These are phyloP conservation scores for Tylopilus felleus DNA, from an alignment of 768 basidiomycete genomes.

Conservation along the genomic window DNA sequence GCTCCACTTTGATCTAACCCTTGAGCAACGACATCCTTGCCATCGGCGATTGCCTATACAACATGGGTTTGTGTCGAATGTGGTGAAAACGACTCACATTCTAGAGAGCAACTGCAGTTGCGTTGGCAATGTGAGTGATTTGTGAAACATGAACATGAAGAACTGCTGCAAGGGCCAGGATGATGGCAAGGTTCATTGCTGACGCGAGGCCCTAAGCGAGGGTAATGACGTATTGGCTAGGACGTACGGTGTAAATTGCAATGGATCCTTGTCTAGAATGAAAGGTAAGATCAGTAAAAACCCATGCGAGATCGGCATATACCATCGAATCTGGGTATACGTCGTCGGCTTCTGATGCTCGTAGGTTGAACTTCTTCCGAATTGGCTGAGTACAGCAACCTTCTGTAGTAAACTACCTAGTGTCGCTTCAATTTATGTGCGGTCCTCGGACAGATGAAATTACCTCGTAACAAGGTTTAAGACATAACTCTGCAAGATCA, in stretches of 20 bases:
- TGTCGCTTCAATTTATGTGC: slow-evolving; percentile 2
- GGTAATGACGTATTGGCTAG: background rate
- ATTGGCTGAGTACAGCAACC: slow-evolving; percentile 5
- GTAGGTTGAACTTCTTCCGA: background rate
- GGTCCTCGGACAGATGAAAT: background rate
- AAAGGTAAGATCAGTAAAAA: slow-evolving; percentile 6
- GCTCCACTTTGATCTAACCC: slow-evolving; percentile 18
- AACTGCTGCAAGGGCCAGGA: slow-evolving; percentile 48
- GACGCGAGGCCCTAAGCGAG: slow-evolving; percentile 1
- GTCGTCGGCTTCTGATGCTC: slow-evolving; percentile 8
- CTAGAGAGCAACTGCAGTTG: slow-evolving; percentile 48
- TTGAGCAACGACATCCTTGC: slow-evolving; percentile 54
- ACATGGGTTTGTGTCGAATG: background rate
- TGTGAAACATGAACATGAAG: slow-evolving; percentile 47
- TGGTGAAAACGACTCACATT: slow-evolving; percentile 39
- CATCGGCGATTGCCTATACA: slow-evolving; percentile 50
- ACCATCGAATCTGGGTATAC: slow-evolving; percentile 22
- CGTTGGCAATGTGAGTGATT: slow-evolving; percentile 54
- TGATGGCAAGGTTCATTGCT: slow-evolving; percentile 56
- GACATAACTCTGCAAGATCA: slow-evolving; percentile 51
- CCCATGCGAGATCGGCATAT: background rate
- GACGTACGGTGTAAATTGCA: slow-evolving; percentile 27
- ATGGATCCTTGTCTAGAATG: slow-evolving; percentile 15
- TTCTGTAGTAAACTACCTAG: slow-evolving; percentile 25
- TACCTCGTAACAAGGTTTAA: slow-evolving; percentile 62